Evolutionary conservation across 345 rosid species (phyloP).

Genomic region (Garcia nutans): DNA sequence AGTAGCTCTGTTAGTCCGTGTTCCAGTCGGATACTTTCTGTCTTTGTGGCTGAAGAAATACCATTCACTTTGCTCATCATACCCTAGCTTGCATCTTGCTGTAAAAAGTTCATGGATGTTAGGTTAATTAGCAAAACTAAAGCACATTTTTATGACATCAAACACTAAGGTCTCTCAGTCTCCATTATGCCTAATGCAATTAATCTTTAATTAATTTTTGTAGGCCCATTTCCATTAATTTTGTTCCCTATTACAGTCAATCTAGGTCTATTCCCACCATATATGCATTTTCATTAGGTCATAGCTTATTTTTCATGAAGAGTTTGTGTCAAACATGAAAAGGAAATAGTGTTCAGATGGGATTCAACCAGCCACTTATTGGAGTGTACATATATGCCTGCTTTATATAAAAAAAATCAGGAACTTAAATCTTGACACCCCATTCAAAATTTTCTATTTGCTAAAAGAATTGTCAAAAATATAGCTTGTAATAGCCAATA

Average conservation of each 20-base stretch:
- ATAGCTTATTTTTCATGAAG: too few relatives aligned
- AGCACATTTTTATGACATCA: neutral
- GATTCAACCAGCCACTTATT: too few relatives aligned
- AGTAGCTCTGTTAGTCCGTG: constrained; percentile 86
- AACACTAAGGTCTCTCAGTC: neutral
- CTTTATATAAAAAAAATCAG: too few relatives aligned
- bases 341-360: too few relatives aligned
- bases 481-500: neutral
- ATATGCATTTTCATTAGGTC: too few relatives aligned
- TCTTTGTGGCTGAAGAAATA: constrained; percentile 98
- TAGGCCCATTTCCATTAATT: constrained; percentile 7
- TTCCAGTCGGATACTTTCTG: constrained; percentile 93
- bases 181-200: too few relatives aligned
- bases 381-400: too few relatives aligned
- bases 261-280: constrained; percentile 7
- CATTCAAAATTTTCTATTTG: too few relatives aligned
- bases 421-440: too few relatives aligned
- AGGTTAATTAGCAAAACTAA: neutral
- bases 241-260: neutral
- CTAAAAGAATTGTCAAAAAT: too few relatives aligned
- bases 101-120: constrained; percentile 21
- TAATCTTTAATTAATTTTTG: neutral
- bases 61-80: constrained; percentile 86
- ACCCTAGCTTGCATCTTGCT: constrained; percentile 80
- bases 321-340: too few relatives aligned